Evolutionary conservation across 2,329 filamentous ascomycete genomes (phyloP).

Genomic region (Botrytis byssoidea): DNA sequence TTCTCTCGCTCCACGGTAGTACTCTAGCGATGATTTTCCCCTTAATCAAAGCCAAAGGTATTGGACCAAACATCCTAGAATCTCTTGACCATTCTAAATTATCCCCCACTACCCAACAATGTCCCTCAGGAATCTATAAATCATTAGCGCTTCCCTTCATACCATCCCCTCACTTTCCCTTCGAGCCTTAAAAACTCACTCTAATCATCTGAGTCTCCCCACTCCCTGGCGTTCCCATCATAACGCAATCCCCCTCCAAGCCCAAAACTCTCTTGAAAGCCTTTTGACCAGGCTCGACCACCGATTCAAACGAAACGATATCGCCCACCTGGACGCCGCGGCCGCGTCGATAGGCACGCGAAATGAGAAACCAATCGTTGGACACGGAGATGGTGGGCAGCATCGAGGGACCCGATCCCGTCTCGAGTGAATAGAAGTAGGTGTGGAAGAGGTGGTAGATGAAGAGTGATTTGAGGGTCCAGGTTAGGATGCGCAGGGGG

Average conservation of each 20-base stretch:
- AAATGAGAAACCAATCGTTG: constrained; percentile 68
- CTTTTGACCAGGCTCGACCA: constrained; percentile 56
- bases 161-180: neutral
- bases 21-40: constrained; percentile 73
- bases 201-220: constrained; percentile 56
- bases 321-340: constrained; percentile 74
- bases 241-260: constrained; percentile 62
- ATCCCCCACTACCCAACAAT: constrained; percentile 89
- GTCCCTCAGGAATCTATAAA: constrained; percentile 76
- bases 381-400: constrained; percentile 72
- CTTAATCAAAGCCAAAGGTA: constrained; percentile 79
- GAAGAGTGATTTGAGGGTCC: constrained; percentile 48
- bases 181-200: constrained; percentile 35
- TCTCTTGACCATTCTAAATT: constrained; percentile 83
- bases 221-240: constrained; percentile 58
- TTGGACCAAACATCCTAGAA: constrained; percentile 79
- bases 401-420: constrained; percentile 78
- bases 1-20: constrained; percentile 51
- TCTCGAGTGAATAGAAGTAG: constrained; percentile 60
- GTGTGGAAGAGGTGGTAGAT: constrained; percentile 53
- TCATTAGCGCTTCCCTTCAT: neutral
- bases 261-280: constrained; percentile 67
- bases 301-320: constrained; percentile 75
- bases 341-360: constrained; percentile 67
- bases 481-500: constrained; percentile 46